These are phyloP conservation scores for Pterocarpus macrocarpus DNA, from an alignment of 306 rosid species.

Conservation along the genomic window DNA sequence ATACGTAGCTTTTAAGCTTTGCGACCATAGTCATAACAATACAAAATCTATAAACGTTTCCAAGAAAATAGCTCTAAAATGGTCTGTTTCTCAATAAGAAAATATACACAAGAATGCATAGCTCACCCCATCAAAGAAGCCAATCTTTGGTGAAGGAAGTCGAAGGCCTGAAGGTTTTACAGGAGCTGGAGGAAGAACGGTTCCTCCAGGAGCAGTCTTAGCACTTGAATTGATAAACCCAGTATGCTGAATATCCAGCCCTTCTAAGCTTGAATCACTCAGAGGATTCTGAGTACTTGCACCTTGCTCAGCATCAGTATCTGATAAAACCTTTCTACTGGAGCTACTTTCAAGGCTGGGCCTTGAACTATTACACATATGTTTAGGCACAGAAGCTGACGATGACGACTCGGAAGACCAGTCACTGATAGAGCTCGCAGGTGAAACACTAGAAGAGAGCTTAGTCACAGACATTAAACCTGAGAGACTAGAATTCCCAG, in stretches of 20 bases:
- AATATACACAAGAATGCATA: conserved; percentile 32
- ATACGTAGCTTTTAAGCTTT: conserved; percentile 31
- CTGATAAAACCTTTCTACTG: conserved; percentile 58
- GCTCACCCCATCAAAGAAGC: conserved; percentile 96
- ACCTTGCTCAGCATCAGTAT: conserved; percentile 54
- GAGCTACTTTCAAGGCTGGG: conserved; percentile 67
- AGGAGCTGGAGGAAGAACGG: conserved; percentile 57
- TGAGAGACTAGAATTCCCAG: conserved; percentile 60
- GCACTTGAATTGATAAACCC: conserved; percentile 50
- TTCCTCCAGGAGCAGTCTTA: conserved; percentile 49
- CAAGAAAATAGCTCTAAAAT: conserved; percentile 29
- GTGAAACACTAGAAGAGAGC: conserved; percentile 73
- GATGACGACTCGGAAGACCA: conserved; percentile 86
- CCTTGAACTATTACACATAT: conserved; percentile 64
- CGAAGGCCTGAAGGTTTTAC: conserved; percentile 83
- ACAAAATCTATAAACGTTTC: conserved; percentile 7
- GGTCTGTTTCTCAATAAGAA: conserved; percentile 38
- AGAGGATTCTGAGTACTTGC: conserved; percentile 48
- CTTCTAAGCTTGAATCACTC: conserved; percentile 48
- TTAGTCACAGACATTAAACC: conserved; percentile 59
- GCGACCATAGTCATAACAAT: conserved; percentile 25
- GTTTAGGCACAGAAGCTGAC: conserved; percentile 63
- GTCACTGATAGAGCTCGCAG: conserved; percentile 90
- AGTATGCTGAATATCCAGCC: conserved; percentile 52
- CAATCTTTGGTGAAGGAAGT: conserved; percentile 91